Evolutionary conservation across 2,329 filamentous ascomycete species (phyloP).

Genomic region (Xylariaceae sp.): DNA sequence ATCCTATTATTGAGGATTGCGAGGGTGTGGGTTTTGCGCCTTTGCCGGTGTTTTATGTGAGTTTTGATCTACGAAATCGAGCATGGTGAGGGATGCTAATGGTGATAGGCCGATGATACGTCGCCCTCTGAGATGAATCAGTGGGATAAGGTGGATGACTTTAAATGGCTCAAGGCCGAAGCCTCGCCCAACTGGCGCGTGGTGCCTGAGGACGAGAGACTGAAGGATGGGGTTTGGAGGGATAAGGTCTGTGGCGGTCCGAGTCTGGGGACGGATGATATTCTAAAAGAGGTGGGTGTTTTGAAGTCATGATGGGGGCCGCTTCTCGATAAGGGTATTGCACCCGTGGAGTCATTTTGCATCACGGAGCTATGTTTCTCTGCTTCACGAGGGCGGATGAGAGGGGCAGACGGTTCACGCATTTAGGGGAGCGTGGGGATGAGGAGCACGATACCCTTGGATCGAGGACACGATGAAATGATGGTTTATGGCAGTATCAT

Average conservation of each 20-base stretch:
- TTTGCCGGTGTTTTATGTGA: conserved; percentile 67
- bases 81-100: background rate
- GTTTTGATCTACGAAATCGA: conserved; percentile 30
- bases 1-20: conserved; percentile 94
- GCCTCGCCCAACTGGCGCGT: conserved; percentile 86
- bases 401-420: too few relatives aligned
- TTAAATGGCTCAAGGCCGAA: conserved; percentile 90
- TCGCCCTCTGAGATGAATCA: conserved; percentile 53
- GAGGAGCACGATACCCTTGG: too few relatives aligned
- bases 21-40: conserved; percentile 73
- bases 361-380: too few relatives aligned
- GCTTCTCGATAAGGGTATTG: too few relatives aligned
- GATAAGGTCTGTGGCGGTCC: conserved; percentile 63
- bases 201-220: conserved; percentile 57
- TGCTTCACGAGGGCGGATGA: too few relatives aligned
- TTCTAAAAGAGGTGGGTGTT: conserved; percentile 54
- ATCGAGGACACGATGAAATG: too few relatives aligned
- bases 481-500: too few relatives aligned
- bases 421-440: too few relatives aligned
- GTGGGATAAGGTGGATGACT: conserved; percentile 93
- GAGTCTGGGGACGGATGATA: conserved; percentile 61
- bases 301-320: conserved; percentile 1
- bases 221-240: conserved; percentile 66
- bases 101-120: conserved; percentile 22
- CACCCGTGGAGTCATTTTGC: too few relatives aligned